These are phyloP conservation scores for Zygnema circumcarinatum DNA, from an alignment of 139 green algal species.

Conservation along the genomic window DNA sequence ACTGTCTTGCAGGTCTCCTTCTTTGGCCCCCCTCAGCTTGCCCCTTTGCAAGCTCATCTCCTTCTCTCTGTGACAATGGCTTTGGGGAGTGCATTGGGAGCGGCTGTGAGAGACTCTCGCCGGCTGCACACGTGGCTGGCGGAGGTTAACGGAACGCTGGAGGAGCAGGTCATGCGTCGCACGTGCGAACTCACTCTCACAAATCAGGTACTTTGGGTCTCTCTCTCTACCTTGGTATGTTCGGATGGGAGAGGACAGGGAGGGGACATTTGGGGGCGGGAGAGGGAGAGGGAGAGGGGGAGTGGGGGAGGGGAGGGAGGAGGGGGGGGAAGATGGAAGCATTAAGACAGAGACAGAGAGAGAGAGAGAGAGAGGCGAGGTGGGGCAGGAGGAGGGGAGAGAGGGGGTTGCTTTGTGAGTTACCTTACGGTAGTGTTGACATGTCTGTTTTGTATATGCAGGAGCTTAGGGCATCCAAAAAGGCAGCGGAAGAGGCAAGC, in stretches of 20 bases:
- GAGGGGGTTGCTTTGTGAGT: too few relatives aligned
- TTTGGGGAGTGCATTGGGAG: background rate
- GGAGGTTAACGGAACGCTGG: conserved; percentile 16
- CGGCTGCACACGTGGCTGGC: background rate
- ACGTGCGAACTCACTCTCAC: background rate
- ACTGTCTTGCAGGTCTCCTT: background rate
- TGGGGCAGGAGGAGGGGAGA: background rate
- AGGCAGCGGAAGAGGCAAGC: conserved; percentile 70
- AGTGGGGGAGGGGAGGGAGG: background rate
- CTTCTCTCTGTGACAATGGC: background rate
- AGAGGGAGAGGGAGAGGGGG: background rate
- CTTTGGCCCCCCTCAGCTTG: too few relatives aligned
- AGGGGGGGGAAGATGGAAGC: background rate
- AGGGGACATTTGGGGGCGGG: background rate
- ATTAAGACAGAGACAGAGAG: background rate
- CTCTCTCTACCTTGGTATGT: background rate
- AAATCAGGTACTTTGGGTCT: background rate
- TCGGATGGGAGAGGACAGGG: background rate
- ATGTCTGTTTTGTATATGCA: background rate
- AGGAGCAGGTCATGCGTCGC: conserved; percentile 16
- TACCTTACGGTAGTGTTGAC: too few relatives aligned
- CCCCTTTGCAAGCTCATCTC: background rate
- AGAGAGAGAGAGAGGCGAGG: background rate
- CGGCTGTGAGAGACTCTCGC: background rate
- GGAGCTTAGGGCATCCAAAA: conserved; percentile 49